A percentile compares a stretch with the other conserved stretches of the same genome.
Evolutionary conservation across 2,329 filamentous ascomycete species (phyloP).

Genomic region (Alternaria sp.): DNA sequence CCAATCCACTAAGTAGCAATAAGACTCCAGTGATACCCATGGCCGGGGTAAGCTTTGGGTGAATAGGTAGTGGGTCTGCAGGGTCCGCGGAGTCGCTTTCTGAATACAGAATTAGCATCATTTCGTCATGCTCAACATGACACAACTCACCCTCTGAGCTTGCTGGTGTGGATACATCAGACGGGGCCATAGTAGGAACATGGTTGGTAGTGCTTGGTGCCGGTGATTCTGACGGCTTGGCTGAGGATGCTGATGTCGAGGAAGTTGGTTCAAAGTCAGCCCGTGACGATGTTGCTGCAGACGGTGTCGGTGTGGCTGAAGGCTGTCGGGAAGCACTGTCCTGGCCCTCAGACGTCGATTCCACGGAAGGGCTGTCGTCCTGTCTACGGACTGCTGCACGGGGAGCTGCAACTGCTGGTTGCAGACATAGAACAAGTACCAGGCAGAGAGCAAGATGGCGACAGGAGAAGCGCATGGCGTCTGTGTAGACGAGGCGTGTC

Average conservation of each 20-base stretch:
- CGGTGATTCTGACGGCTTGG: conserved; percentile 22
- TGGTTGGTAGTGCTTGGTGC: conserved; percentile 26
- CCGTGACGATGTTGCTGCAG: conserved; percentile 22
- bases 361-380: conserved; percentile 34
- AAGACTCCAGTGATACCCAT: conserved; percentile 81
- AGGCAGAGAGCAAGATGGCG: conserved; percentile 38
- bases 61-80: conserved; percentile 67
- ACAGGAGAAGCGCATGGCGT: conserved; percentile 42
- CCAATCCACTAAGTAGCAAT: conserved; percentile 74
- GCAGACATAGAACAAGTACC: conserved; percentile 39
- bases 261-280: conserved; percentile 26
- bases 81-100: conserved; percentile 24
- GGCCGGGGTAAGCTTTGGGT: conserved; percentile 79
- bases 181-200: conserved; percentile 28
- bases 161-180: conserved; percentile 29
- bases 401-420: conserved; percentile 35
- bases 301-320: conserved; percentile 28
- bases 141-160: conserved; percentile 28
- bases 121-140: neutral
- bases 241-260: conserved; percentile 21
- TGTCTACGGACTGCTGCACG: conserved; percentile 42
- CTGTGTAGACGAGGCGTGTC: conserved; percentile 17
- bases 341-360: conserved; percentile 25
- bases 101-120: conserved; percentile 14
- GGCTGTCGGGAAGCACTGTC: conserved; percentile 22